Evolutionary conservation across 768 basidiomycete genomes (phyloP), one percentile per base, ranked within the genome.

Genomic region (Russula ochroleuca): DNA sequence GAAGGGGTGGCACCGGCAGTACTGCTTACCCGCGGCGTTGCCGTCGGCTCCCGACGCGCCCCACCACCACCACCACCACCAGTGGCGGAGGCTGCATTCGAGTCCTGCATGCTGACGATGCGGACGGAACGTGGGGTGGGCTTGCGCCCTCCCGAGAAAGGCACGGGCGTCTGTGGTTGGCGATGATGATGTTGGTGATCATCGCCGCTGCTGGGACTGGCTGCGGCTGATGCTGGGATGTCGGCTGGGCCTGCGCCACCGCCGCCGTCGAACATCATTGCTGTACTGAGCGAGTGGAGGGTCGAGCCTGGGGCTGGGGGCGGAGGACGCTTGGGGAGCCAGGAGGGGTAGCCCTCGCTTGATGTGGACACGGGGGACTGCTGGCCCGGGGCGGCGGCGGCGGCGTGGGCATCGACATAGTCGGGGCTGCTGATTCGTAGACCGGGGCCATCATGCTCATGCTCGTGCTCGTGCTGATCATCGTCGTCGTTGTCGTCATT

Each of bases 101-200:
- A 55, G 50, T 86, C 80, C 68, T 85, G 83, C 54, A 90, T 74
- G 66, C 83, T 87, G 69, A 92, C 87, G 61, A 93, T 90, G 65
- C 91, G 84, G 17, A 93, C 87, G 1, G 88, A 90, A 33, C 90
- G 85, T 23, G 89, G 87, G 0, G 89, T 90, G 0, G 91, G 82
- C 68, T 84, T 88, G 45, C 91, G 81, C n/a, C 90, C 91, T 37
- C 85, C 81, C 7, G 78, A 59, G 57, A 76, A 75, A 17, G 75
- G 76, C 19, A 71, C 63, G 40, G 62, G 59, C 61, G 68, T 69
- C 28, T 59, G 62, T 23, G 35, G 21, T 28, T 25, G 9, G 21
- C n/a, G 56, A 7, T 8, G 35, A 7, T 35, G 33, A 3, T 33
- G 33, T 8, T 33, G 33, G 4, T 33, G 33, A 3, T 33, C 4